phyloP scores from a whole-genome alignment of 2,329 filamentous ascomycete species.

The Orbilia javanica region DNA sequence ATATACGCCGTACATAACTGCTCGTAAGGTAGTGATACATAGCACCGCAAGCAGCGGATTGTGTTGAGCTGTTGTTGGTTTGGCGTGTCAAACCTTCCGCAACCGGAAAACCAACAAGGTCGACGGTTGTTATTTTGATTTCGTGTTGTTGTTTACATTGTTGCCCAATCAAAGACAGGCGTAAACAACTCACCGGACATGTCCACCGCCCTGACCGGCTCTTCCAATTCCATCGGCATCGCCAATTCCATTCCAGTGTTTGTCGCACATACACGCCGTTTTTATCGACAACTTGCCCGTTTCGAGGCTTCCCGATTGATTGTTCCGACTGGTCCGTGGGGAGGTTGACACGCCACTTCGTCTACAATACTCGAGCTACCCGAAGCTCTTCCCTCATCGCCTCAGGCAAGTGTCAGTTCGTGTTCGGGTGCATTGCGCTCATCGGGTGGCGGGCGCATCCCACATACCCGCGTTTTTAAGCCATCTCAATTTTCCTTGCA shows the following conservation, averaged over 20 bases:
- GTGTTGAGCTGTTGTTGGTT: slow-evolving; percentile 40
- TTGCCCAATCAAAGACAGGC: slow-evolving; percentile 41
- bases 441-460: slow-evolving; percentile 1
- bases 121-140: slow-evolving; percentile 55
- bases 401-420: slow-evolving; percentile 34
- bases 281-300: background rate
- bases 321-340: slow-evolving; percentile 35
- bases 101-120: slow-evolving; percentile 24
- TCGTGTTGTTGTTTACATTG: slow-evolving; percentile 57
- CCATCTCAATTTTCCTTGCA: slow-evolving; percentile 1
- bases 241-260: slow-evolving; percentile 1
- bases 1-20: too few species aligned
- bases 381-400: slow-evolving; percentile 45
- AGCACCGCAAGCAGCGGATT: background rate
- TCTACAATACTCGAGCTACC: slow-evolving; percentile 29
- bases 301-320: slow-evolving; percentile 6
- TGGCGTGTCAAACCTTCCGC: slow-evolving; percentile 37
- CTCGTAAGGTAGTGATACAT: background rate
- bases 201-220: background rate
- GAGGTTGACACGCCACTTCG: slow-evolving; percentile 6
- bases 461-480: slow-evolving; percentile 39
- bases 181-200: slow-evolving; percentile 57
- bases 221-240: slow-evolving; percentile 27
- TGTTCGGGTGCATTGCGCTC: slow-evolving; percentile 25
- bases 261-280: background rate